Evolutionary conservation across 2,329 filamentous ascomycete species (phyloP), one percentile per base, ranked within the genome.

Genomic region (Colletotrichum camelliae): DNA sequence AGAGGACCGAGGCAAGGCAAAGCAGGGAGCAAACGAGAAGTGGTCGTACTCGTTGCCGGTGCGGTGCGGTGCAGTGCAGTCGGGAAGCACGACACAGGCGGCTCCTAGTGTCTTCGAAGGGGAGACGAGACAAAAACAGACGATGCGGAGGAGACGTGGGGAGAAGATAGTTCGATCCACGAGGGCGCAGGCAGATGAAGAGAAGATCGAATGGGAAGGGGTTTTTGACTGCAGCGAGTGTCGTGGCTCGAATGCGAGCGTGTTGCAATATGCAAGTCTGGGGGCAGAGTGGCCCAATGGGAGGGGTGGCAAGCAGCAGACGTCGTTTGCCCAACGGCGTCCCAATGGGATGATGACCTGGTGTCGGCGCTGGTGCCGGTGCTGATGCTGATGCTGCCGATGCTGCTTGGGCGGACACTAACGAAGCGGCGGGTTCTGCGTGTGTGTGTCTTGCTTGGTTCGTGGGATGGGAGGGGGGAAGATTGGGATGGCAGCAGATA

Each of bases 171-270:
- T 58, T 66, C 73, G 75, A 71, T 77, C 66, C 72, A 75, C 72
- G 72, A 75, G 67, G 67, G 64, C 72, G 75, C 76, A 66, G 73
- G 61, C 29, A 68, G 60, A 52, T 52, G 73, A 75, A 62, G 73
- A 73, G 69, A 71, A 73, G 72, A 65, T 43, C 72, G 75, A 77
- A 75, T 75, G 67, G 62, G 72, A 68, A 68, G 37, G 39, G 71
- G 82, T 80, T 81, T 83, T 78, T 82, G 79, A 80, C 79, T 80
- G 80, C 80, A 80, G 78, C 78, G 76, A 80, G 79, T 85, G 84
- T 85, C 84, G 84, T 85, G 84, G 84, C 84, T 85, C 84, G 83
- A 85, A 84, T 85, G 83, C 83, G 80, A 81, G 81, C 81, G 77
- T 78, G 77, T 79, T 81, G 79, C 80, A 21, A 69, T 72, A 77